Conservation (phyloP, 2,329 filamentous ascomycete species). For the Sporothrix humicola region DNA sequence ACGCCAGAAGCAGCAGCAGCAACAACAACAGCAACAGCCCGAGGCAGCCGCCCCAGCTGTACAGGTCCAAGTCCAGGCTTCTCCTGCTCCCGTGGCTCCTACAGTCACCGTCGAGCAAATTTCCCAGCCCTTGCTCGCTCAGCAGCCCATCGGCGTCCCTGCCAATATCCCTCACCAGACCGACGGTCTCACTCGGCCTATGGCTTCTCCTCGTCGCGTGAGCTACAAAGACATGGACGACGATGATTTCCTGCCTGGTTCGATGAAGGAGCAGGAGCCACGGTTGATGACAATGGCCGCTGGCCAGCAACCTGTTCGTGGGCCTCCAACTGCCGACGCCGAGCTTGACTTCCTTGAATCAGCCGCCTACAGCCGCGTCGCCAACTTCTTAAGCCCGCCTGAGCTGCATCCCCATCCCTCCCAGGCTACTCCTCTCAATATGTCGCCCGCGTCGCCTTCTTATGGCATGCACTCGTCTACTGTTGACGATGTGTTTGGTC, state of each 20-base stretch:
- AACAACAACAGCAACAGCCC: neutral
- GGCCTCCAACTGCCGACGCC: neutral
- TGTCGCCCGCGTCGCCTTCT: conserved; percentile 45
- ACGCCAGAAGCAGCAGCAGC: no score
- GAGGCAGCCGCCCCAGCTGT: neutral
- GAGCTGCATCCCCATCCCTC: conserved; percentile 42
- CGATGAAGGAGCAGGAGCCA: conserved; percentile 28
- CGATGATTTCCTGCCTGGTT: conserved; percentile 33
- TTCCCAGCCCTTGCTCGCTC: neutral
- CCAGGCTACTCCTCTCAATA: neutral
- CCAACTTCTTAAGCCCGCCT: conserved; percentile 55
- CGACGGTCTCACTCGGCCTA: no score
- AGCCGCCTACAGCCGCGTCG: conserved; percentile 56
- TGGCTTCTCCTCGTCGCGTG: neutral
- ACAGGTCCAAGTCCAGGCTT: neutral
- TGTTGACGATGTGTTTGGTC: conserved; percentile 58
- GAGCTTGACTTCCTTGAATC: conserved; percentile 42
- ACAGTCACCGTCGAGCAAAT: neutral
- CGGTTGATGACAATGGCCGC: neutral
- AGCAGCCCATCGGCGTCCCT: neutral
- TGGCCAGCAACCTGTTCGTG: neutral
- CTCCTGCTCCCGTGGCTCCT: neutral
- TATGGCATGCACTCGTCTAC: conserved; percentile 62
- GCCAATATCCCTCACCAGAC: neutral
- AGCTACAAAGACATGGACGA: conserved; percentile 36